Evolutionary conservation across 1,139 yeast species (phyloP).

Genomic region (Wickerhamiella pararugosa): DNA sequence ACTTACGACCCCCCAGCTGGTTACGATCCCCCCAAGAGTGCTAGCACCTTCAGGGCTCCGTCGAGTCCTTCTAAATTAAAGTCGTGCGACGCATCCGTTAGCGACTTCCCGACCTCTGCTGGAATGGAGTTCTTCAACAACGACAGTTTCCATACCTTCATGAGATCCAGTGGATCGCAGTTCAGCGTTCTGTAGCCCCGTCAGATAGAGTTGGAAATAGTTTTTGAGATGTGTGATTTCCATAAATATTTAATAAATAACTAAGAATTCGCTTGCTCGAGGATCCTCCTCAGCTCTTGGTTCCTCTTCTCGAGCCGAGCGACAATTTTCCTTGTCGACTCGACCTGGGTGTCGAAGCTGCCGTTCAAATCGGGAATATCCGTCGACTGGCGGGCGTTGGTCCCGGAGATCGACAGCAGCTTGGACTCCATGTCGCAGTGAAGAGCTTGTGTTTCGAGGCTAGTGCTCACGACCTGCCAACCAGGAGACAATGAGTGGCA

Average conservation of each 20-base stretch:
- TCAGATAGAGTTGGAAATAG: too few relatives aligned
- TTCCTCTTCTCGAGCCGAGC: slow-evolving; percentile 13
- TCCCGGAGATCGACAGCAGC: slow-evolving; percentile 12
- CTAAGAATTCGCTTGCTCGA: background rate
- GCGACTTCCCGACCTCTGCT: too few relatives aligned
- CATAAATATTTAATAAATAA: background rate
- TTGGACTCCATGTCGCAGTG: slow-evolving; percentile 10
- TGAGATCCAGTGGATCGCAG: too few relatives aligned
- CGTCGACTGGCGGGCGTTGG: slow-evolving; percentile 11
- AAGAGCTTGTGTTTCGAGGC: slow-evolving; percentile 12
- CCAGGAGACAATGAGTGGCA: slow-evolving; percentile 24
- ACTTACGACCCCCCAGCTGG: too few relatives aligned
- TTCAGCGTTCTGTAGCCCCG: too few relatives aligned
- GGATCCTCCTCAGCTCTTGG: slow-evolving; percentile 11
- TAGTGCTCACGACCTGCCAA: slow-evolving; percentile 24
- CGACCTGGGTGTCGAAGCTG: slow-evolving; percentile 12
- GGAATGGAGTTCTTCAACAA: too few relatives aligned
- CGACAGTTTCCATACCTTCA: too few relatives aligned
- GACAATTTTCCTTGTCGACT: slow-evolving; percentile 10
- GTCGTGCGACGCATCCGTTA: too few relatives aligned
- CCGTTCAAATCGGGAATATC: slow-evolving; percentile 15
- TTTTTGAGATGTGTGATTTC: background rate
- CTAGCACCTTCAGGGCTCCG: too few relatives aligned
- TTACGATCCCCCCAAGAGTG: too few relatives aligned
- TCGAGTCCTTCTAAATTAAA: too few relatives aligned